Evolutionary conservation across 2,329 filamentous ascomycete species (phyloP).

Genomic region (Cercospora canescens): DNA sequence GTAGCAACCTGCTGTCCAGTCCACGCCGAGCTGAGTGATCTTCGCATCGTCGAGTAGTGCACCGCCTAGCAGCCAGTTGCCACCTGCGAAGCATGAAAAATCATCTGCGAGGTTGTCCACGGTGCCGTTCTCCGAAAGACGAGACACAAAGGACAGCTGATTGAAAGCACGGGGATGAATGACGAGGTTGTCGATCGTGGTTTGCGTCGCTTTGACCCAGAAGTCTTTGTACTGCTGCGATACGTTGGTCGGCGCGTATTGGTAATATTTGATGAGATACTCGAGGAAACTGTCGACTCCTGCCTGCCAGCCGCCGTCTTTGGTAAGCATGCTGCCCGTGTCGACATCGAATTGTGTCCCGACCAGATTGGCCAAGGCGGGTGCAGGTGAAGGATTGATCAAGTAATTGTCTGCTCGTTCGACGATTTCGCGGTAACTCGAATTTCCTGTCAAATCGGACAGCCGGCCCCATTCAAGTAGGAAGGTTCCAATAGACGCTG

Average conservation of each 20-base stretch:
- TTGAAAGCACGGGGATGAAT: constrained; percentile 31
- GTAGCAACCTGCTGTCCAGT: constrained; percentile 34
- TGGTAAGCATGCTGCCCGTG: constrained; percentile 30
- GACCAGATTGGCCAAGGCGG: constrained; percentile 31
- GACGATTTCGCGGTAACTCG: constrained; percentile 16
- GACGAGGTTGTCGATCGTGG: constrained; percentile 33
- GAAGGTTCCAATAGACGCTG: constrained; percentile 24
- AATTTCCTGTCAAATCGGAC: constrained; percentile 29
- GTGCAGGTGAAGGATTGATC: constrained; percentile 12
- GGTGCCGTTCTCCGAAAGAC: constrained; percentile 12
- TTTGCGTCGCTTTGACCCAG: constrained; percentile 33
- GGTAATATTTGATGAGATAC: constrained; percentile 37
- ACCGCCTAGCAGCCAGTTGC: constrained; percentile 35
- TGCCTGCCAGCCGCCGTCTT: constrained; percentile 35
- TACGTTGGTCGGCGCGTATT: constrained; percentile 31
- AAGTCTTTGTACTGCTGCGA: constrained; percentile 28
- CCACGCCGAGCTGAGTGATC: constrained; percentile 31
- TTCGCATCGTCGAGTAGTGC: constrained; percentile 27
- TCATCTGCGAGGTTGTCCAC: constrained; percentile 24
- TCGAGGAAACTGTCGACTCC: constrained; percentile 37
- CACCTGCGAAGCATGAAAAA: constrained; percentile 37
- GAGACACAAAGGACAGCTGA: constrained; percentile 27
- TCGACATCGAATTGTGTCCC: constrained; percentile 29
- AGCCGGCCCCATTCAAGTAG: constrained; percentile 29
- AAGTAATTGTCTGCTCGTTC: constrained; percentile 16